A percentile compares a stretch with the other conserved stretches of the same genome.
phyloP scores from a whole-genome alignment of 78 protist species.

The Emiliania huxleyi region DNA sequence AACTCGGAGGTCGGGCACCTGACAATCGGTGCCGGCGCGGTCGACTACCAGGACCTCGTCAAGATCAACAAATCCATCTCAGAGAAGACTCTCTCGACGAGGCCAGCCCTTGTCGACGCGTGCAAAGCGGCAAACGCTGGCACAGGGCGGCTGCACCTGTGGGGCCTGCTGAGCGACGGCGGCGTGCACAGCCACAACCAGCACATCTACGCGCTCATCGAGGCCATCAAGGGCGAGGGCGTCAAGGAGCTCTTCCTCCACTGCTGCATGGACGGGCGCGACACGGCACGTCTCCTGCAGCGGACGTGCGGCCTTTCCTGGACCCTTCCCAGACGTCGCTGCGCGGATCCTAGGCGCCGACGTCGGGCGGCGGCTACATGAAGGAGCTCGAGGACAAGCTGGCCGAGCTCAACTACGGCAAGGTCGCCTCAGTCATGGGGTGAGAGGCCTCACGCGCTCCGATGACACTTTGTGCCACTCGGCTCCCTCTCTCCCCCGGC shows the following conservation, averaged over 20 bases:
- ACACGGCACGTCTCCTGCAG: too few species aligned
- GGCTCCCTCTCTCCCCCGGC: too few species aligned
- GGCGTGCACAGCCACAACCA: conserved; percentile 49
- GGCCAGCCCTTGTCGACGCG: not conserved
- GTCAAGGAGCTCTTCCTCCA: not conserved
- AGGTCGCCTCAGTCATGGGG: too few species aligned
- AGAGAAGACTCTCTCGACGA: not conserved
- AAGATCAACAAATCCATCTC: conserved; percentile 20
- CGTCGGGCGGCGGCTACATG: too few species aligned
- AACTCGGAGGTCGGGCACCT: conserved; percentile 53
- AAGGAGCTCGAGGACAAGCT: too few species aligned
- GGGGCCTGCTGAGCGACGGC: conserved; percentile 43
- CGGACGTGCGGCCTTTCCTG: not conserved
- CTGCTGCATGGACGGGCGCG: conserved; percentile 39
- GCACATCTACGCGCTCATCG: conserved; percentile 22
- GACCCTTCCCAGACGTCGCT: too few species aligned
- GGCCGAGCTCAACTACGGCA: too few species aligned
- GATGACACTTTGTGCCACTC: too few species aligned
- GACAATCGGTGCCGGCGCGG: conserved; percentile 45
- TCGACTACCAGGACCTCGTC: conserved; percentile 41
- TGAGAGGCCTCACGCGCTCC: too few species aligned
- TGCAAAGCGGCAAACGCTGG: not conserved
- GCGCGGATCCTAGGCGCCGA: too few species aligned
- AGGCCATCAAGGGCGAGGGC: conserved; percentile 5
- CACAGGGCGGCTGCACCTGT: conserved; percentile 28